Evolutionary conservation across 2,329 filamentous ascomycete genomes (phyloP), one percentile per base, ranked within the genome.

Genomic region (Lasiodiplodia gonubiensis): DNA sequence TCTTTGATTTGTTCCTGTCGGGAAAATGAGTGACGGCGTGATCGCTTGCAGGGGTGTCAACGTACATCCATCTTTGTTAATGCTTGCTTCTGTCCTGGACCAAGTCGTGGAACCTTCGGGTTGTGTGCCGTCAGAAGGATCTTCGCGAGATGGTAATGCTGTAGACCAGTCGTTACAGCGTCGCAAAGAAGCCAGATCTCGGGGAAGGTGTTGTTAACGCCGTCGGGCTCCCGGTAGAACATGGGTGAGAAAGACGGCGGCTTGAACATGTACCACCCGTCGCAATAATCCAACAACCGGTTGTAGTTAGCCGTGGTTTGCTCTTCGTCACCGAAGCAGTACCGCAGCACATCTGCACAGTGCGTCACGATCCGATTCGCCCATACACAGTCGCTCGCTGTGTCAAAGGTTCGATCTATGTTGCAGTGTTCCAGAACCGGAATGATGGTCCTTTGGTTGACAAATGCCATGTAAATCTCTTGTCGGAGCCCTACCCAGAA

Each of bases 141-240:
- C 49, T 83, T 80, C 0, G 86, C 85, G 2, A 90, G 80, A 67
- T 88, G 84, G 70, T 87, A 84, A 73, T 89, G 87, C 64, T 88
- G 87, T 18, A 87, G 79, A 0, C 87, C 88, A 10, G 87, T 86
- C 5, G 88, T 86, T 66, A 85, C 84, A 79, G 71, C 88, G 84
- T 85, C 84, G 52, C 83, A 84, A 14, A 86, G 78, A 71, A 87
- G 86, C 79, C 85, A 86, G 2, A 89, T 80, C 60, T 87, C 82
- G 0, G 88, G 87, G 70, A 90, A 90, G 0, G 82, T 77, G 35
- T 81, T 77, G 0, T 77, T 75, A 0, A 71, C 74, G 7, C 59
- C 59, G 6, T 77, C 72, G 2, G 78, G 72, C 27, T 82, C 81
- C 16, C 78, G 75, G 51, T 81, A 80, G 67, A 83, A 88, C 35